Conservation (phyloP, 2,329 filamentous ascomycete genomes). For the Aureobasidium mangrovei region DNA sequence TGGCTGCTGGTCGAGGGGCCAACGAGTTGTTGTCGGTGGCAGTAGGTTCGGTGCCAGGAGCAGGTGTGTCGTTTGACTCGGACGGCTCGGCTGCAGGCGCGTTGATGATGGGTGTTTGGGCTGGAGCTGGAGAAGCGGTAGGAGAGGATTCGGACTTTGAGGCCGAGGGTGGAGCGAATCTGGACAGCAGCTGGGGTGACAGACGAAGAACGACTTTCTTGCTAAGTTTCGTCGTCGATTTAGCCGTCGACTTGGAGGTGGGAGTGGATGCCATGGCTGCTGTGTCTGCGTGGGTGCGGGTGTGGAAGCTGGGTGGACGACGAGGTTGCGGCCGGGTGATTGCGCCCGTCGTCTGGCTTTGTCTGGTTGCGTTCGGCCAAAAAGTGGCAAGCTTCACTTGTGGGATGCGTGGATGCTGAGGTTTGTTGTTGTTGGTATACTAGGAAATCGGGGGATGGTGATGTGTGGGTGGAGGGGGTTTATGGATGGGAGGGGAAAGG, state of each 20-base stretch:
- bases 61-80: slow-evolving; percentile 34
- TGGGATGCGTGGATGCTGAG: slow-evolving; percentile 16
- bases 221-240: slow-evolving; percentile 22
- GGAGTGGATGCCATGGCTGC: slow-evolving; percentile 14
- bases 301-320: slow-evolving; percentile 17
- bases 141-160: slow-evolving; percentile 30
- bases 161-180: slow-evolving; percentile 24
- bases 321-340: slow-evolving; percentile 7
- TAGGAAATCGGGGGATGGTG: slow-evolving; percentile 5
- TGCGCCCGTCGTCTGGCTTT: slow-evolving; percentile 17
- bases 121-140: slow-evolving; percentile 28
- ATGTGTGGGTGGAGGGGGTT: slow-evolving; percentile 7
- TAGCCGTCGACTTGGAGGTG: slow-evolving; percentile 15
- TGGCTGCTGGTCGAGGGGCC: slow-evolving; percentile 36
- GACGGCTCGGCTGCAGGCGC: slow-evolving; percentile 32
- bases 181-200: slow-evolving; percentile 20
- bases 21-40: slow-evolving; percentile 31
- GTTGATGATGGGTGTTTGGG: slow-evolving; percentile 28
- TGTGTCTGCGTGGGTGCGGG: not conserved
- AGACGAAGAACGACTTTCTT: slow-evolving; percentile 23
- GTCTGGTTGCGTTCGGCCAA: not conserved
- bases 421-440: slow-evolving; percentile 17
- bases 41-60: slow-evolving; percentile 26
- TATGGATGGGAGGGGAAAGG: slow-evolving; percentile 1
- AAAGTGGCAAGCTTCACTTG: not conserved